phyloP scores from a whole-genome alignment of 192 early-diverging fungal genomes.

The Linnemannia hyalina region DNA sequence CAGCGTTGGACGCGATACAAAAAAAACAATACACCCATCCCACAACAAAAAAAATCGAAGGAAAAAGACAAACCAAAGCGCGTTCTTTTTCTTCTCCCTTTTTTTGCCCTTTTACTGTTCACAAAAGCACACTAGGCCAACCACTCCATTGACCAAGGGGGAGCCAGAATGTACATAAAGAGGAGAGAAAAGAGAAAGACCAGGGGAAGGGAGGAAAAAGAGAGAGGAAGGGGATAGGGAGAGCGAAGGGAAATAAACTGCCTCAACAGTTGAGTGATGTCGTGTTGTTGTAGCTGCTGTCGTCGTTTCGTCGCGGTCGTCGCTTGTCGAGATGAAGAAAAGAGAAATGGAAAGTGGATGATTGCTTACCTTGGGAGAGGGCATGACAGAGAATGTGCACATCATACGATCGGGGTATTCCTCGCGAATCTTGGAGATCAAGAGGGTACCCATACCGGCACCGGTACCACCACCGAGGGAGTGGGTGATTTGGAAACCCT shows the following conservation, averaged over 20 bases:
- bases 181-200: background rate
- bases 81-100: background rate
- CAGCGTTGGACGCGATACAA: background rate
- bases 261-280: background rate
- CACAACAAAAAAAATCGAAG: conserved; percentile 63
- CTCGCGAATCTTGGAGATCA: conserved; percentile 98
- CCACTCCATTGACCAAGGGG: background rate
- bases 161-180: background rate
- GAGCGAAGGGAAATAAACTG: background rate
- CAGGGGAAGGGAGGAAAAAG: background rate
- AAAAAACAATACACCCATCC: background rate
- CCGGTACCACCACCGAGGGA: conserved; percentile 99
- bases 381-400: conserved; percentile 97
- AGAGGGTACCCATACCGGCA: conserved; percentile 95
- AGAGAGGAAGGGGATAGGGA: background rate
- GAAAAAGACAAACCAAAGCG: background rate
- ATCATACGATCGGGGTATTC: conserved; percentile 99
- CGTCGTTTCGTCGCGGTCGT: background rate
- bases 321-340: background rate
- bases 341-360: background rate
- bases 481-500: conserved; percentile 99
- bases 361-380: conserved; percentile 85
- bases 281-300: background rate
- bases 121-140: background rate
- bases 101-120: background rate